Base-by-base conservation (phyloP, 2,329 filamentous ascomycete species). In the Curvularia lunata region DNA sequence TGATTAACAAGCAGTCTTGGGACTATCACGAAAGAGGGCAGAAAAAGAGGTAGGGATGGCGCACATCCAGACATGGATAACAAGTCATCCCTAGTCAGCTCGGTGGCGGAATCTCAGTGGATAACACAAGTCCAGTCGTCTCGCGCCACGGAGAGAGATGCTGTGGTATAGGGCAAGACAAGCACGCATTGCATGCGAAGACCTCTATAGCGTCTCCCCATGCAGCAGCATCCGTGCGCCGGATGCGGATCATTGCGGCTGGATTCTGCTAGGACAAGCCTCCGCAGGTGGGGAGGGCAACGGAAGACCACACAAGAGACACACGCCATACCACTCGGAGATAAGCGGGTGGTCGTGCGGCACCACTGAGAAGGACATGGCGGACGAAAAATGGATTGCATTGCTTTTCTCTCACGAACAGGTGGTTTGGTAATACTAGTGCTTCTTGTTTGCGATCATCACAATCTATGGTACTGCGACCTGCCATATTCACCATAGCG, bases 161-260 rank as follows among this genome's bases (percentile, higher is more conserved):
- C 23, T 32, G 30, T 32, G 30, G 12, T 13, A 32, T 32, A 38
- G 37, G 16, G n/a, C 37, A 38, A 38, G 37, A 25, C 23, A 25
- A 25, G 23, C 6, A 25, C 18, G 37, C 37, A 16, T 7, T 5
- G 18, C 37, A 38, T 38, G n/a, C n/a, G n/a, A n/a, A n/a, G n/a
- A n/a, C n/a, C n/a, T n/a, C n/a, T n/a, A n/a, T n/a, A n/a, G n/a
- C n/a, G n/a, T n/a, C n/a, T n/a, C n/a, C n/a, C n/a, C n/a, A n/a
- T n/a, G 37, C 16, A 38, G 28, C 28, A 38, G n/a, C 16, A 18
- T 8, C 16, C 7, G 37, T 38, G 37, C 16, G 37, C 37, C 16
- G 37, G 16, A 52, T 47, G 54, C 54, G 54, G 48, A 56, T 56
- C 54, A 56, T 56, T 25, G 48, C 53, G 53, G 53, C 53, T 38